phyloP scores from a whole-genome alignment of 495 filamentous ascomycete species.

The Xylaria castorea region DNA sequence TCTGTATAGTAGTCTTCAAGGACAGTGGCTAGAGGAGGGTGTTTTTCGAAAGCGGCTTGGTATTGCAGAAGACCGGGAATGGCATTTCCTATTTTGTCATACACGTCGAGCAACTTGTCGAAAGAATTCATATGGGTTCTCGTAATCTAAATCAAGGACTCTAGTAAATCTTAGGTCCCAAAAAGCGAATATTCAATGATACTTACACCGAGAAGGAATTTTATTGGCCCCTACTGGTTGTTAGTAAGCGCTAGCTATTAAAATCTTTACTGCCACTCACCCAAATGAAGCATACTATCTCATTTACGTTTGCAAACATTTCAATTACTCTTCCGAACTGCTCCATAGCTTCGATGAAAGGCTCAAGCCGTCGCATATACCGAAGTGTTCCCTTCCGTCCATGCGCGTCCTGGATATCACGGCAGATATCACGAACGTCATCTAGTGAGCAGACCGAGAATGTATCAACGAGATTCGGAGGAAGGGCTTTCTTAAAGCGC shows the following conservation, averaged over 20 bases:
- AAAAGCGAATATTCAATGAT: neutral
- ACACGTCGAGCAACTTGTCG: slow-evolving; percentile 5
- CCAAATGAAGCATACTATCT: slow-evolving; percentile 18
- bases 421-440: neutral
- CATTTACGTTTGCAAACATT: neutral
- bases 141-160: neutral
- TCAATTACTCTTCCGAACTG: slow-evolving; percentile 9
- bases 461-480: neutral
- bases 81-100: slow-evolving; percentile 1
- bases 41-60: neutral
- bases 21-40: slow-evolving; percentile 10
- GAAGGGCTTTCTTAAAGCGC: neutral
- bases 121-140: slow-evolving; percentile 6
- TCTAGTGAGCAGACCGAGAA: neutral
- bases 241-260: neutral
- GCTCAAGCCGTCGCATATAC: slow-evolving; percentile 3
- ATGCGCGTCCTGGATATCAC: neutral
- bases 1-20: slow-evolving; percentile 16
- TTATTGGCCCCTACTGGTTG: neutral
- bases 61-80: slow-evolving; percentile 7
- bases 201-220: slow-evolving; percentile 3
- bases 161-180: neutral
- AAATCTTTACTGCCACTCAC: neutral
- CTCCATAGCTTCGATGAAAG: slow-evolving; percentile 12
- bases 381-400: slow-evolving; percentile 4